Evolutionary conservation across 2,329 filamentous ascomycete genomes (phyloP), one percentile per base, ranked within the genome.

Genomic region (Fusarium sp.): DNA sequence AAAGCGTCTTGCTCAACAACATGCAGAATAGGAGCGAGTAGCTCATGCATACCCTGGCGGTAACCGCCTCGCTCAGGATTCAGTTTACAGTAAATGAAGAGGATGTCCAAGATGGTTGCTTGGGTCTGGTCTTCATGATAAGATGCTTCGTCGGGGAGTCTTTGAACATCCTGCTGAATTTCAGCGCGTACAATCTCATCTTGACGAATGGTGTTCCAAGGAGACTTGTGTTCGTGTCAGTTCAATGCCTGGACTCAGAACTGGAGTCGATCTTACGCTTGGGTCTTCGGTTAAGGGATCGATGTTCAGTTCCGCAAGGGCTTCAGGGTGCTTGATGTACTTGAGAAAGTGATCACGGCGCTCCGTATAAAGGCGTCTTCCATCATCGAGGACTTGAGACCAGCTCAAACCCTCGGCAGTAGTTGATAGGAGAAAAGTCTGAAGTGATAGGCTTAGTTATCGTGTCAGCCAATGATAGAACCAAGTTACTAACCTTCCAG

Each of bases 31-130:
- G 96, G 94, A 1, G 96, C 96, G 15, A 98, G 84, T 43, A 99
- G 84, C 80, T 99, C 96, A 77, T 99, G 96, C 95, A 99, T 99
- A 13, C 96, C 96, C 81, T 99, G 96, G n/a, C 96, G 89, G 77
- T 99, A 99, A 19, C 89, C 94, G 17, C 94, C 94, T 55, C 94
- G 86, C 71, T 91, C 89, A 3, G 93, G 93, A 75, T 98, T 93
- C 54, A 97, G 87, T 79, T 97, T 98, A 82, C 94, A 96, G 81
- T 94, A 98, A 70, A 99, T 88, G 79, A 98, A 99, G 34, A 99
- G 84, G 33, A 98, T 90, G 76, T 99, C 93, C 33, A 97, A 82
- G 73, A 99, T 90, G 79, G 93, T 92, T 42, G 85, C 86, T 78
- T 98, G 96, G 2, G 92, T 93, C 15, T 85, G 82, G 14, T 91